These are phyloP conservation scores for Vararia minispora DNA, from an alignment of 768 basidiomycete species.

Conservation along the genomic window DNA sequence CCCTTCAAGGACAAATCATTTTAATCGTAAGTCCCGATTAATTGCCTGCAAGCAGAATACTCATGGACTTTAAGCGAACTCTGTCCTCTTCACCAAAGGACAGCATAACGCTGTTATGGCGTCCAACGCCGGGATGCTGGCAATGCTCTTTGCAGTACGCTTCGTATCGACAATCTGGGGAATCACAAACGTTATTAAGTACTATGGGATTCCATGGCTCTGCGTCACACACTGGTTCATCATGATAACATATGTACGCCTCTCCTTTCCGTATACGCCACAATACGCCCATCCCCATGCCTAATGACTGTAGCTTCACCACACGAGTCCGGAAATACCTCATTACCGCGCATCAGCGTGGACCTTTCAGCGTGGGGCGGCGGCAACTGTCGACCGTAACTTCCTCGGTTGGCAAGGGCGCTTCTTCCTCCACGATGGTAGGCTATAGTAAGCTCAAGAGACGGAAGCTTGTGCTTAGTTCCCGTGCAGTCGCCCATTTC, in stretches of 20 bases:
- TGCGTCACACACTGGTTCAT: constrained; percentile 17
- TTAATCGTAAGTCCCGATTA: constrained; percentile 6
- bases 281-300: too few species aligned
- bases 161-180: neutral
- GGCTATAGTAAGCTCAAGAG: neutral
- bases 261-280: too few species aligned
- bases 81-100: constrained; percentile 4
- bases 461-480: neutral
- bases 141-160: neutral
- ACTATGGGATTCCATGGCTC: constrained; percentile 12
- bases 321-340: constrained; percentile 17
- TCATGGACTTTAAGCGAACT: neutral
- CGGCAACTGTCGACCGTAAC: constrained; percentile 16
- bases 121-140: constrained; percentile 10
- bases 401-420: constrained; percentile 20
- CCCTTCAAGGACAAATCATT: constrained; percentile 25
- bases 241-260: constrained; percentile 15
- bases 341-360: constrained; percentile 14
- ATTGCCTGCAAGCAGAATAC: neutral
- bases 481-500: constrained; percentile 14
- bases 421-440: constrained; percentile 17
- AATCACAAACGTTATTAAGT: constrained; percentile 2
- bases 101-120: constrained; percentile 6
- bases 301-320: too few species aligned
- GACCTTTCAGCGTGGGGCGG: constrained; percentile 16